Percentiles rank a stretch among this genome's conserved stretches.
These are phyloP conservation scores for Penicillium chermesinum DNA, from an alignment of 495 filamentous ascomycete species.

Conservation along the genomic window DNA sequence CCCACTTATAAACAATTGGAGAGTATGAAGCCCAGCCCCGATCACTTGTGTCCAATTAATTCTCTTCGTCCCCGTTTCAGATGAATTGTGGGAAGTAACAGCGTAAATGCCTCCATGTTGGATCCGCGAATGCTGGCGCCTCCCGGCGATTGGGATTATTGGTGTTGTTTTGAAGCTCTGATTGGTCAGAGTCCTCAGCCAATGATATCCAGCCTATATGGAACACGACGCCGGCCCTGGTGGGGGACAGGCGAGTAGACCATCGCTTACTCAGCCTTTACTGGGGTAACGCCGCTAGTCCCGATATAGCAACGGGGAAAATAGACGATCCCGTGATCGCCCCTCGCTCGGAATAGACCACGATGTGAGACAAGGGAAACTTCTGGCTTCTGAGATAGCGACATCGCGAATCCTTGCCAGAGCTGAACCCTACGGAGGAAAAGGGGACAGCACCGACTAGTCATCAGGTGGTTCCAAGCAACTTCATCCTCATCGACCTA, in stretches of 20 bases:
- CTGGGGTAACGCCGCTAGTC: not conserved
- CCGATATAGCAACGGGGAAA: not conserved
- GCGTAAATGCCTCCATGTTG: too few species aligned
- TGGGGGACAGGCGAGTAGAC: too few species aligned
- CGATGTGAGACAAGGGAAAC: slow-evolving; percentile 2
- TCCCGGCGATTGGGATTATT: too few species aligned
- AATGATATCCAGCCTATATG: not conserved
- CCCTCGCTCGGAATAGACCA: not conserved
- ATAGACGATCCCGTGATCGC: not conserved
- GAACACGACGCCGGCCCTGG: too few species aligned
- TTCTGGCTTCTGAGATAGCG: not conserved
- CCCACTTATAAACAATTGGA: not conserved
- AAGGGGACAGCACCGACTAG: not conserved
- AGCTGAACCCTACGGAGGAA: too few species aligned
- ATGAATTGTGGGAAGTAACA: too few species aligned
- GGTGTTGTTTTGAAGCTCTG: too few species aligned
- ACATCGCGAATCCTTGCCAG: not conserved
- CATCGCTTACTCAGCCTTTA: not conserved
- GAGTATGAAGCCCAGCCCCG: not conserved
- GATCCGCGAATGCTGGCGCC: too few species aligned
- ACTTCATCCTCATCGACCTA: not conserved
- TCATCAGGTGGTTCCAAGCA: not conserved
- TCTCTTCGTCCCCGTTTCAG: too few species aligned
- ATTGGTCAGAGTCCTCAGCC: not conserved
- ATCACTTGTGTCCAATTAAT: too few species aligned